Conservation (phyloP, 164 flowering plant genomes). For the Piper longum region DNA sequence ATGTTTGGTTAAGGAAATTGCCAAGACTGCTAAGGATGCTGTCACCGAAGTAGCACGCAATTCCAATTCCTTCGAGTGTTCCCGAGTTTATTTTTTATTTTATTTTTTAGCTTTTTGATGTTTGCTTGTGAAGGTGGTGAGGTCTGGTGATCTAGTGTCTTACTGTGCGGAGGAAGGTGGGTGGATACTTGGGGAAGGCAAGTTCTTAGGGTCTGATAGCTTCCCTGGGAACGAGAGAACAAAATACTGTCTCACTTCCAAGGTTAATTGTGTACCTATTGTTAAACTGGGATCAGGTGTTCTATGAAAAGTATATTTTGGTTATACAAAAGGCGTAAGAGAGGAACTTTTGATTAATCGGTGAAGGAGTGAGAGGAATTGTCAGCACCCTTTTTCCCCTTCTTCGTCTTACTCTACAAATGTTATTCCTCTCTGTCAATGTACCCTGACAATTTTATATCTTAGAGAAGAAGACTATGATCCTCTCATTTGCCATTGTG, state of each 20-base stretch:
- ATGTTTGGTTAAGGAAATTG: slow-evolving; percentile 86
- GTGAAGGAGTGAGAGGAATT: too few relatives aligned
- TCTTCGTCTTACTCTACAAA: too few relatives aligned
- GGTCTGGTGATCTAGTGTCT: slow-evolving; percentile 92
- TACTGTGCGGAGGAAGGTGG: slow-evolving; percentile 97
- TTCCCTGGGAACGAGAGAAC: slow-evolving; percentile 97
- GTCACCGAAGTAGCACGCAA: slow-evolving; percentile 68
- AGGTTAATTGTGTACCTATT: slow-evolving; percentile 29
- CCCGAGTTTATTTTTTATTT: too few relatives aligned
- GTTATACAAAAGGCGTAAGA: too few relatives aligned
- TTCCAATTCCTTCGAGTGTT: background rate
- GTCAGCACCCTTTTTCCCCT: too few relatives aligned
- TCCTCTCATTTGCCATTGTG: too few relatives aligned
- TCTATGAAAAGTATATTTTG: too few relatives aligned
- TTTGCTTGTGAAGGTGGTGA: slow-evolving; percentile 53
- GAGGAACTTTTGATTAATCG: too few relatives aligned
- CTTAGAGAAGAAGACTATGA: too few relatives aligned
- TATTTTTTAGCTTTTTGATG: too few relatives aligned
- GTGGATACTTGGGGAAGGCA: slow-evolving; percentile 78
- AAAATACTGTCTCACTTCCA: slow-evolving; percentile 87
- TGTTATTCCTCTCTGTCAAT: too few relatives aligned
- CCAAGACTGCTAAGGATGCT: slow-evolving; percentile 95
- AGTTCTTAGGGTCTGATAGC: slow-evolving; percentile 83
- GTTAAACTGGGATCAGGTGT: background rate
- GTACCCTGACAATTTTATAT: too few relatives aligned